These are phyloP conservation scores for Pestalotiopsis sp. DNA, from an alignment of 2,329 filamentous ascomycete species.

Conservation along the genomic window DNA sequence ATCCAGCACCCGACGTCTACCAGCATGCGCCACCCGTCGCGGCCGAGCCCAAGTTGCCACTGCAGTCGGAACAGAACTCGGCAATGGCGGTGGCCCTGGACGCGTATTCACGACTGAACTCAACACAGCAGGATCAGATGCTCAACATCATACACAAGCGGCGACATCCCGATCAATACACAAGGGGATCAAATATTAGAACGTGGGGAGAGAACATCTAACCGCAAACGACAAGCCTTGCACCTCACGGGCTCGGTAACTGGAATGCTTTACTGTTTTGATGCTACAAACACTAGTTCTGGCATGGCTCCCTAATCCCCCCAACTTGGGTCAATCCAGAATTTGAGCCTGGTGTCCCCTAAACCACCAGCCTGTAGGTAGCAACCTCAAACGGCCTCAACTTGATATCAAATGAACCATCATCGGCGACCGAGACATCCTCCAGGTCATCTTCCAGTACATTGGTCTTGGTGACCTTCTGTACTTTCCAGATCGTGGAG, in stretches of 20 bases:
- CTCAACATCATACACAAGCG: not conserved
- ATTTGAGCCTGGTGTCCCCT: not conserved
- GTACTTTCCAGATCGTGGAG: slow-evolving; percentile 67
- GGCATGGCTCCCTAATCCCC: not conserved
- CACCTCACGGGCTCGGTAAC: not conserved
- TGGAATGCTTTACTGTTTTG: not conserved
- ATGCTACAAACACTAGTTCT: not conserved
- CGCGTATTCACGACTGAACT: not conserved
- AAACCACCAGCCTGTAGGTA: slow-evolving; percentile 67
- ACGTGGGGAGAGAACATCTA: no score
- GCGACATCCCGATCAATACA: not conserved
- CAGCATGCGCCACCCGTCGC: not conserved
- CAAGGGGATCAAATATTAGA: no score
- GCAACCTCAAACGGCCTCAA: slow-evolving; percentile 84
- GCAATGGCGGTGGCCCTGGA: not conserved
- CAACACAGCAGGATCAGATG: slow-evolving; percentile 4
- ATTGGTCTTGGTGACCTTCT: slow-evolving; percentile 80
- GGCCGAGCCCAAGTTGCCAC: not conserved
- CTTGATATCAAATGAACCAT: slow-evolving; percentile 58
- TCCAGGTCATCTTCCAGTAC: slow-evolving; percentile 84
- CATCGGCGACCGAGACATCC: slow-evolving; percentile 52
- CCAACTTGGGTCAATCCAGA: not conserved
- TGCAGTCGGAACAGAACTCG: not conserved
- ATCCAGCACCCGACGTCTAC: not conserved
- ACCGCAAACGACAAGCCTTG: not conserved